Evolutionary conservation across 495 filamentous ascomycete species (phyloP).

Genomic region (Clohesyomyces aquaticus): DNA sequence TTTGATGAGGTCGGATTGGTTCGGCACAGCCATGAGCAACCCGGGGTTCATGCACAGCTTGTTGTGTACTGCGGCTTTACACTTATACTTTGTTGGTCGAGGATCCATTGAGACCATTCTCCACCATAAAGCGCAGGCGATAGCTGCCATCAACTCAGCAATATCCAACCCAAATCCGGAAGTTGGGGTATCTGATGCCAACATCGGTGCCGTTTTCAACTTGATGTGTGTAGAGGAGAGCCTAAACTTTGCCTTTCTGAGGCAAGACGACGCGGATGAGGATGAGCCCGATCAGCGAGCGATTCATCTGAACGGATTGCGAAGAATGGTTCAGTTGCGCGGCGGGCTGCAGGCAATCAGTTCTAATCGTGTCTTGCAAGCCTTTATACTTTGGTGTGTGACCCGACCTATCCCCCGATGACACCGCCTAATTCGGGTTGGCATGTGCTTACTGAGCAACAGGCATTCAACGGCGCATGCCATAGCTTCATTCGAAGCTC

Average conservation of each 20-base stretch:
- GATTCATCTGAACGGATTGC: slow-evolving; percentile 42
- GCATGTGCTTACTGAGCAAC: slow-evolving; percentile 41
- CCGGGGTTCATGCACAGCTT: slow-evolving; percentile 43
- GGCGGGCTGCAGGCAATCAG: slow-evolving; percentile 39
- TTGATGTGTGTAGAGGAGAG: slow-evolving; percentile 42
- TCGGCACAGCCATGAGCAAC: slow-evolving; percentile 38
- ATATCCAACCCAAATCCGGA: slow-evolving; percentile 36
- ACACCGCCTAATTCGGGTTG: slow-evolving; percentile 24
- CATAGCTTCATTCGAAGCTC: slow-evolving; percentile 39
- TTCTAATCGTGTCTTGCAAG: slow-evolving; percentile 42
- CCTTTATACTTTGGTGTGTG: slow-evolving; percentile 46
- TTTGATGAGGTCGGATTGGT: slow-evolving; percentile 42
- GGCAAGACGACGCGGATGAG: slow-evolving; percentile 18
- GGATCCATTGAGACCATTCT: slow-evolving; percentile 37
- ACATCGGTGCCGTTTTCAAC: slow-evolving; percentile 44
- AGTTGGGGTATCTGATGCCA: slow-evolving; percentile 39
- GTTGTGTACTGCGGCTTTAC: slow-evolving; percentile 41
- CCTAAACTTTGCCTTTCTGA: slow-evolving; percentile 33
- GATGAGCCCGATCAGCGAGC: slow-evolving; percentile 35
- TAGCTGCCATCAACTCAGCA: slow-evolving; percentile 39
- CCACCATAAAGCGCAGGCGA: slow-evolving; percentile 39
- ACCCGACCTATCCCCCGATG: slow-evolving; percentile 5
- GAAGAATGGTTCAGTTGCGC: slow-evolving; percentile 41
- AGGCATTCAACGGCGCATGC: slow-evolving; percentile 41
- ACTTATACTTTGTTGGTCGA: slow-evolving; percentile 39